phyloP scores from a whole-genome alignment of 2,329 filamentous ascomycete species.

The Colletotrichum gigasporum region DNA sequence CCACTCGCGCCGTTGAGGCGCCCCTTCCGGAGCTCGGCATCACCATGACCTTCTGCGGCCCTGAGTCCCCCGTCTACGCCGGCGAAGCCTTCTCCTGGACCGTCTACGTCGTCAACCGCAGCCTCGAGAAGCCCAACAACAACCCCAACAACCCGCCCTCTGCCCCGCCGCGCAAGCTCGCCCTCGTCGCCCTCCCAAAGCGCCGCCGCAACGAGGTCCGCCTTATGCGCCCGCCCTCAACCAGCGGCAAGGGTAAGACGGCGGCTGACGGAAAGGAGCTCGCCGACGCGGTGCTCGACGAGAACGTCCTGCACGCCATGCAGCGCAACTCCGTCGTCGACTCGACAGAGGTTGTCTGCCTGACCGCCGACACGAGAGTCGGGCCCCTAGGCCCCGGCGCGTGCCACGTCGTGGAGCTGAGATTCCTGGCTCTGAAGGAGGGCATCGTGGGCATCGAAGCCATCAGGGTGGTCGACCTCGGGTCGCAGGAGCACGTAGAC shows the following conservation, averaged over 20 bases:
- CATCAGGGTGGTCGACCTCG: constrained; percentile 77
- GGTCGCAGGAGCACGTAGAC: constrained; percentile 80
- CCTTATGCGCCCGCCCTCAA: constrained; percentile 62
- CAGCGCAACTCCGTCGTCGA: constrained; percentile 73
- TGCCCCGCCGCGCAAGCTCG: constrained; percentile 69
- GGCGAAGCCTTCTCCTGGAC: constrained; percentile 77
- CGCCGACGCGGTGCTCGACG: constrained; percentile 76
- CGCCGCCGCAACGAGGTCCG: constrained; percentile 67
- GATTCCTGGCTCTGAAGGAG: constrained; percentile 73
- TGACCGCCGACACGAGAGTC: constrained; percentile 78
- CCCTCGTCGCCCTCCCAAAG: constrained; percentile 73
- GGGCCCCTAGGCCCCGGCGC: constrained; percentile 77
- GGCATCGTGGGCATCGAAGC: constrained; percentile 78
- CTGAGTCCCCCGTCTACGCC: constrained; percentile 62
- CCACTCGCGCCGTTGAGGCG: constrained; percentile 55
- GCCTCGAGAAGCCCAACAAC: constrained; percentile 47
- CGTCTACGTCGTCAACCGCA: constrained; percentile 80
- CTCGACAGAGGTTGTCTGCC: constrained; percentile 74
- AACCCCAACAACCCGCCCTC: too few species aligned
- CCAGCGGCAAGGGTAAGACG: constrained; percentile 46
- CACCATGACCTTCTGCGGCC: constrained; percentile 78
- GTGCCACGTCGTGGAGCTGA: constrained; percentile 78
- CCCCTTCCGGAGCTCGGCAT: constrained; percentile 72
- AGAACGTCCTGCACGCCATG: constrained; percentile 76
- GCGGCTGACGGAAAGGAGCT: constrained; percentile 44